Conservation (phyloP, 2,329 filamentous ascomycete species). For the Diaporthe ilicicola region DNA sequence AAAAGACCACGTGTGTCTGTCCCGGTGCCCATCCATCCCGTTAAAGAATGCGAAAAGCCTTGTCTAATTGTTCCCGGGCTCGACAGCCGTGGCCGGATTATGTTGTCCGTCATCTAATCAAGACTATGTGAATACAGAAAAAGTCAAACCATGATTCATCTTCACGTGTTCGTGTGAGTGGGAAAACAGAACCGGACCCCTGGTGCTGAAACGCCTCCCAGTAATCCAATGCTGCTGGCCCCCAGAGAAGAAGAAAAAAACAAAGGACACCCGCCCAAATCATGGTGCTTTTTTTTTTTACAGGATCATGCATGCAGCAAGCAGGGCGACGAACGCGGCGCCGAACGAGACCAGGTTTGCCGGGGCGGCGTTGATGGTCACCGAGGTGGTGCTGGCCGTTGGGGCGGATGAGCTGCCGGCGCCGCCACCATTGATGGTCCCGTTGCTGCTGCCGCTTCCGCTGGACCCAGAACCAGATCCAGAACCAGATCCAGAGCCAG, state of each 20-base stretch:
- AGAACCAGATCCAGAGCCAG: slow-evolving; percentile 8
- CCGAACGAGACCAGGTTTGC: slow-evolving; percentile 12
- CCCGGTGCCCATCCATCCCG: background rate
- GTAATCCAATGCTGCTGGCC: background rate
- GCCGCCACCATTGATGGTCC: background rate
- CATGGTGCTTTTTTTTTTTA: background rate
- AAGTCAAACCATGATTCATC: background rate
- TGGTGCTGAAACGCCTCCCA: background rate
- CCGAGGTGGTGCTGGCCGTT: background rate
- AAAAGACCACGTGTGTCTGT: background rate
- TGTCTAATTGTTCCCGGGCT: background rate
- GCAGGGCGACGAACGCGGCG: slow-evolving; percentile 21
- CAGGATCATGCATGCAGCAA: slow-evolving; percentile 4
- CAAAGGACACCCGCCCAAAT: background rate
- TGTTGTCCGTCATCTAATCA: slow-evolving; percentile 13
- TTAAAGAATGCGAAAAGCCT: background rate
- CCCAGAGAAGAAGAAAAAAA: background rate
- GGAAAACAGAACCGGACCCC: too few relatives aligned
- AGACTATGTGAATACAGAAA: slow-evolving; percentile 11
- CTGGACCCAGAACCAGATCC: slow-evolving; percentile 24
- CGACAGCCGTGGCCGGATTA: background rate
- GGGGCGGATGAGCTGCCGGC: slow-evolving; percentile 3
- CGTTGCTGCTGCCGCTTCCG: slow-evolving; percentile 5
- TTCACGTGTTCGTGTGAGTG: background rate
- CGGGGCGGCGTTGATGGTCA: slow-evolving; percentile 12